phyloP scores from a whole-genome alignment of 805 yeast species.

The Komagataella kurtzmanii region DNA sequence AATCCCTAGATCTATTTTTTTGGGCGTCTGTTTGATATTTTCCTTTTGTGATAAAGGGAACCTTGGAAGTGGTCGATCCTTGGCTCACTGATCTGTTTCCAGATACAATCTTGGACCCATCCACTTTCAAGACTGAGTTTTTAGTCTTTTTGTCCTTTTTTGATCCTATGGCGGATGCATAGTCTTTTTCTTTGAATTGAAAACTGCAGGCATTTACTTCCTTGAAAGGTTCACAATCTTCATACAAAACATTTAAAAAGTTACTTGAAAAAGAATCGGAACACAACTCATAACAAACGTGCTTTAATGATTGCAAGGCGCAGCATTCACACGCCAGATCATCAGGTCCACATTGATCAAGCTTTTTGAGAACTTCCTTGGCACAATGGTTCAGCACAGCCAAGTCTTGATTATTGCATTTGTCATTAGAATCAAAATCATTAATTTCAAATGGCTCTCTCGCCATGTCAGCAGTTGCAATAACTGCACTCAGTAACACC shows the following conservation, averaged over 20 bases:
- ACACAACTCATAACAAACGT: conserved; percentile 32
- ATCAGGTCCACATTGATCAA: conserved; percentile 37
- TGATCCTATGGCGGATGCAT: conserved; percentile 14
- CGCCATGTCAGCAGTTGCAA: not conserved
- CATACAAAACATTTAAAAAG: conserved; percentile 28
- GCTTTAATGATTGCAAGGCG: conserved; percentile 34
- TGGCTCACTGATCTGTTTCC: not conserved
- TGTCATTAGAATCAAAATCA: not conserved
- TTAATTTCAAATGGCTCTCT: not conserved
- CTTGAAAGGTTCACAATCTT: conserved; percentile 30
- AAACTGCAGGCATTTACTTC: conserved; percentile 37
- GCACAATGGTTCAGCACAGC: conserved; percentile 29
- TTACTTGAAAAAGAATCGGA: conserved; percentile 32
- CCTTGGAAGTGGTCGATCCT: not conserved
- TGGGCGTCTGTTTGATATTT: not conserved
- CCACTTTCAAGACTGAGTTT: not conserved
- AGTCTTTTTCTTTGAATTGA: conserved; percentile 32
- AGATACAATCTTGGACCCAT: conserved; percentile 4
- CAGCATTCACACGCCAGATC: conserved; percentile 46
- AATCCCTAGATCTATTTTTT: not conserved
- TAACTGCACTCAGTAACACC: not conserved
- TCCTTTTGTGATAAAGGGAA: not conserved
- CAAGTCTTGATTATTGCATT: conserved; percentile 20
- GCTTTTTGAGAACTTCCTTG: conserved; percentile 27
- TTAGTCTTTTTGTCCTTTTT: conserved; percentile 8